Percentiles rank a stretch among this genome's conserved stretches.
Conservation (phyloP, 495 filamentous ascomycete species). For the Hyaloscypha bicolor region DNA sequence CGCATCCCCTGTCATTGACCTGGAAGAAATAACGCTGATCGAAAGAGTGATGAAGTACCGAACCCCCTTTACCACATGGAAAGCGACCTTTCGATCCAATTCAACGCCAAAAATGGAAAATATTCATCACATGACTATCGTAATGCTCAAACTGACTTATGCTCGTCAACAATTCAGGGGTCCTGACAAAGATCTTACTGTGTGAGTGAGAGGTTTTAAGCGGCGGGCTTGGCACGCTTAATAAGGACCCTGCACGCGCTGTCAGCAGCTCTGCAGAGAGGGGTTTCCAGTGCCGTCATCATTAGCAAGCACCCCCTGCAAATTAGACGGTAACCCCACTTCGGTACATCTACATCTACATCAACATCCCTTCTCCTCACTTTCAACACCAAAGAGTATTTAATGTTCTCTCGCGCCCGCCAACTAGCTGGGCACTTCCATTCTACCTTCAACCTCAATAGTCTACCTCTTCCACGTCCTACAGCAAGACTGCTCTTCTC, state of each 20-base stretch:
- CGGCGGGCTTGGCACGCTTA: neutral
- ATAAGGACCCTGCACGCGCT: conserved; percentile 14
- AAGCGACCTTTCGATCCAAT: too few relatives aligned
- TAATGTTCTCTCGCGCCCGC: conserved; percentile 21
- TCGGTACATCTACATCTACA: neutral
- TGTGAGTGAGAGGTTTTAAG: neutral
- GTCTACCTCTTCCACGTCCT: neutral
- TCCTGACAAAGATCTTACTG: too few relatives aligned
- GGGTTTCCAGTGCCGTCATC: conserved; percentile 18
- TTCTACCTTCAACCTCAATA: neutral
- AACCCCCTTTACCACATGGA: too few relatives aligned
- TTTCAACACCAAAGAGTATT: conserved; percentile 1
- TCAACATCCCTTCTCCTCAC: neutral
- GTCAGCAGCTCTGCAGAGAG: conserved; percentile 12
- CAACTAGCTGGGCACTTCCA: conserved; percentile 11
- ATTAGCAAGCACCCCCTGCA: conserved; percentile 27
- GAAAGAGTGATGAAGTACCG: too few relatives aligned
- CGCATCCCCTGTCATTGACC: too few relatives aligned
- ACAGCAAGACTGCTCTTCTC: conserved; percentile 3
- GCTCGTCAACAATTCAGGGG: too few relatives aligned
- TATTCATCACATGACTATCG: too few relatives aligned
- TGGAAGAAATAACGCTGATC: too few relatives aligned
- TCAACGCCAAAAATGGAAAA: too few relatives aligned
- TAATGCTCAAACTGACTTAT: too few relatives aligned
- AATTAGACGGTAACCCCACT: conserved; percentile 1